Evolutionary conservation across 116 monocot species (phyloP).

Genomic region (Cymodocea nodosa): DNA sequence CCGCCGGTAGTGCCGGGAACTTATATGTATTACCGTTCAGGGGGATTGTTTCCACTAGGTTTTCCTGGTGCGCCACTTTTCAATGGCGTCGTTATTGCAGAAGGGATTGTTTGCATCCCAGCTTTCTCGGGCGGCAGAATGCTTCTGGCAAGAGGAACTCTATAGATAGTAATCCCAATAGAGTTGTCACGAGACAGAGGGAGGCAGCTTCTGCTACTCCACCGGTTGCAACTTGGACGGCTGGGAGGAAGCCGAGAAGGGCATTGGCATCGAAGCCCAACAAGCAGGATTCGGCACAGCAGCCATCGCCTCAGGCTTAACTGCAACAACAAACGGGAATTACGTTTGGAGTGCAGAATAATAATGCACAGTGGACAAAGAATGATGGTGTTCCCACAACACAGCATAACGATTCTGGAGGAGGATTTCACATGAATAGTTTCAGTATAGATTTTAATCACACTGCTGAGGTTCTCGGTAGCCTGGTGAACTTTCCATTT

Average conservation of each 20-base stretch:
- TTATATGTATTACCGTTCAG: conserved; percentile 58
- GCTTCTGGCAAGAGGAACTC: neutral
- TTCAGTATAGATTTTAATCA: conserved; percentile 28
- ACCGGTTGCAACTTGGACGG: neutral
- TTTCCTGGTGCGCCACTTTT: conserved; percentile 21
- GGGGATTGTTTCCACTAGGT: conserved; percentile 79
- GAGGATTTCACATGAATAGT: conserved; percentile 12
- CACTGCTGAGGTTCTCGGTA: conserved; percentile 29
- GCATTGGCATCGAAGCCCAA: conserved; percentile 17
- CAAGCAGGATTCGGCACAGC: conserved; percentile 3
- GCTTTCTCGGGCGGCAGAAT: conserved; percentile 13
- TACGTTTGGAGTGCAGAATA: neutral
- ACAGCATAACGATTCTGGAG: conserved; percentile 1
- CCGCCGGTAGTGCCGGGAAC: conserved; percentile 71
- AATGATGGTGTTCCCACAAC: neutral
- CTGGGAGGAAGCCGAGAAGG: conserved; percentile 16
- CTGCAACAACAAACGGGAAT: neutral
- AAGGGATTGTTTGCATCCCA: conserved; percentile 22
- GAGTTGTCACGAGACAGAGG: neutral
- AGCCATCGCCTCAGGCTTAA: too few relatives aligned
- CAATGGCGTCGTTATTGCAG: conserved; percentile 7
- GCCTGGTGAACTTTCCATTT: conserved; percentile 31
- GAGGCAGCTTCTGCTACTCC: neutral
- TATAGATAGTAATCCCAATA: neutral
- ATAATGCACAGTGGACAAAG: neutral